Percentiles rank a stretch among this genome's conserved stretches.
Evolutionary conservation across 495 filamentous ascomycete genomes (phyloP).

Genomic region (Echria macrotheca): DNA sequence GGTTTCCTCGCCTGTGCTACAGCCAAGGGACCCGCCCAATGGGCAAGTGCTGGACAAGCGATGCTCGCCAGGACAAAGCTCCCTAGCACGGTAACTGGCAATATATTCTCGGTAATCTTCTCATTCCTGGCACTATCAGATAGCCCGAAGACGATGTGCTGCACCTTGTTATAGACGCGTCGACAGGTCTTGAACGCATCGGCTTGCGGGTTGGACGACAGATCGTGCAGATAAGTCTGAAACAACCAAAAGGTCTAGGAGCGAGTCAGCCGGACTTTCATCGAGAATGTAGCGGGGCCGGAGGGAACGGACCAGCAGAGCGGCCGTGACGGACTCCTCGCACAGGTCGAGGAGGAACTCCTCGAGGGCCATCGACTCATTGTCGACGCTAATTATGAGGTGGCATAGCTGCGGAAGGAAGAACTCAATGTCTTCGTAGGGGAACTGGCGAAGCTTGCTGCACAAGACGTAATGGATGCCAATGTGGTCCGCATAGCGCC

Average conservation of each 20-base stretch:
- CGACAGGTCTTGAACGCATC: constrained; percentile 67
- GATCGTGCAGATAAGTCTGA: constrained; percentile 74
- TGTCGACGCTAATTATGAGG: constrained; percentile 70
- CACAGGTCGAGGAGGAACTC: constrained; percentile 75
- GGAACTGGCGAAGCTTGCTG: constrained; percentile 73
- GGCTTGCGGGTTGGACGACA: constrained; percentile 60
- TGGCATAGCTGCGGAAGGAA: constrained; percentile 77
- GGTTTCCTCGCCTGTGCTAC: constrained; percentile 69
- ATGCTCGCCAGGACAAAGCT: constrained; percentile 65
- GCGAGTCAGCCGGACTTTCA: constrained; percentile 11
- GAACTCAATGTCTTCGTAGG: constrained; percentile 79
- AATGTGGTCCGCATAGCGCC: constrained; percentile 75
- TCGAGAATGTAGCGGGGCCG: not conserved
- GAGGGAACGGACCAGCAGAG: constrained; percentile 55
- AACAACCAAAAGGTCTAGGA: constrained; percentile 74
- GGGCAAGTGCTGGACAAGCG: constrained; percentile 46
- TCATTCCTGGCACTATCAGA: constrained; percentile 56
- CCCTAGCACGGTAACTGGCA: constrained; percentile 65
- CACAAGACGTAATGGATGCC: constrained; percentile 76
- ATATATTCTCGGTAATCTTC: constrained; percentile 67
- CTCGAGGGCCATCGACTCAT: constrained; percentile 78
- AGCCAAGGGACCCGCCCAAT: constrained; percentile 64
- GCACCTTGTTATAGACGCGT: constrained; percentile 72
- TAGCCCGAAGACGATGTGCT: constrained; percentile 69
- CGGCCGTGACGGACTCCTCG: constrained; percentile 72